Evolutionary conservation across 768 basidiomycete genomes (phyloP), one percentile per base, ranked within the genome.

Genomic region (Calocybe cyanea): DNA sequence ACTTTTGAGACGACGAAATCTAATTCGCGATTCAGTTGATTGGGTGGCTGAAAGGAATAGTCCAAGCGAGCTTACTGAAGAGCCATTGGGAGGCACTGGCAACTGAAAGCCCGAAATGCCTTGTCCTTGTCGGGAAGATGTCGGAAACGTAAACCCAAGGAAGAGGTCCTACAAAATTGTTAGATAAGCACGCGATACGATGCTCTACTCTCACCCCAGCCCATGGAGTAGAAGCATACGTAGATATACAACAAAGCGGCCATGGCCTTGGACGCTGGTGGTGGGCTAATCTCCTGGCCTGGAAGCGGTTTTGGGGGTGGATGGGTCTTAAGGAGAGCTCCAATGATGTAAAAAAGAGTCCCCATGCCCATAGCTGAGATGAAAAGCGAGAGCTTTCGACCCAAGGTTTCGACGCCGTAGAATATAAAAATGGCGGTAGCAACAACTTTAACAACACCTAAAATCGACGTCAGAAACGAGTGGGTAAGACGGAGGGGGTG

Each of bases 181-280:
- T 19, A 48, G 13, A 76, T 73, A 10, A 73, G 62, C n/a, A 5
- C 21, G 15, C 1, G 6, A 15, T 14, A 1, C 21, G 9, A 28
- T 9, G 17, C 18, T 19, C 28, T 32, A 23, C 13, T 54, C 66
- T 49, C 42, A 71, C 88, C 90, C 83, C 87, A 89, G 31, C 87
- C 87, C 79, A 91, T 85, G 3, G 83, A 87, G 63, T 92, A 92
- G 64, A 91, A 91, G 61, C 83, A 84, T 34, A 91, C 87, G 56
- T 87, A 93, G 43, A 92, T 78, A 59, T 92, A 93, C 21, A 92
- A 64, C 79, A 90, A 79, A 2, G 80, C 87, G 2, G 90, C 89
- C 90, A 92, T 92, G 0, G 75, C 91, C 60, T 85, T 81, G 1
- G 85, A 67, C 66, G 85, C 73, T 0, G 80, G 71, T 0, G 82